phyloP scores from a whole-genome alignment of 345 rosid genomes.

The Heritiera fomes region DNA sequence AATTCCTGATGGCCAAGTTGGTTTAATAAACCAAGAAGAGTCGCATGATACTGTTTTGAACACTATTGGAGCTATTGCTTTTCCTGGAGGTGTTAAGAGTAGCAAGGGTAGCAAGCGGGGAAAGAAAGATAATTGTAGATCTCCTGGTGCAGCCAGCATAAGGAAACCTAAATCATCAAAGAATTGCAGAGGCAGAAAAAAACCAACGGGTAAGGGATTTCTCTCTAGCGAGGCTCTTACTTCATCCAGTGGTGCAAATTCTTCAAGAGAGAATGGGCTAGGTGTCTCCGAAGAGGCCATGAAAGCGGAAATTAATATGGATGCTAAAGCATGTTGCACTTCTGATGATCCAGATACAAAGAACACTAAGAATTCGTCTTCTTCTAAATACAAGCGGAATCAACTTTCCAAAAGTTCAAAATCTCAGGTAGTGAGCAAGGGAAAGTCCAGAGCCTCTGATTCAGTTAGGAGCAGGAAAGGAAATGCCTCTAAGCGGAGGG shows the following conservation, averaged over 20 bases:
- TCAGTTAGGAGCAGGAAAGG: constrained; percentile 44
- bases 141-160: constrained; percentile 29
- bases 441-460: constrained; percentile 46
- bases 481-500: constrained; percentile 38
- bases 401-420: constrained; percentile 41
- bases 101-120: constrained; percentile 39
- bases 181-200: constrained; percentile 37
- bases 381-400: constrained; percentile 35
- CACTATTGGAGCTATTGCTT: constrained; percentile 34
- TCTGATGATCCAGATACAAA: constrained; percentile 33
- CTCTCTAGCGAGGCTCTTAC: constrained; percentile 28
- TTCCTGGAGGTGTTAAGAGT: constrained; percentile 30
- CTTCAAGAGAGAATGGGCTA: constrained; percentile 38
- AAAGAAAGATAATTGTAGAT: constrained; percentile 46
- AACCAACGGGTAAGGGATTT: constrained; percentile 21
- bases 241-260: constrained; percentile 32
- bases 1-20: constrained; percentile 56
- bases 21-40: constrained; percentile 43
- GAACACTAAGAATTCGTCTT: constrained; percentile 27
- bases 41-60: constrained; percentile 38
- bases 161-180: constrained; percentile 45
- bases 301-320: constrained; percentile 22
- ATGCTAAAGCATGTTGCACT: constrained; percentile 24
- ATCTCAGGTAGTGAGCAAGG: constrained; percentile 46
- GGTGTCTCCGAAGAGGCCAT: constrained; percentile 30